Evolutionary conservation across 495 filamentous ascomycete species (phyloP).

Genomic region (Tuber magnatum): DNA sequence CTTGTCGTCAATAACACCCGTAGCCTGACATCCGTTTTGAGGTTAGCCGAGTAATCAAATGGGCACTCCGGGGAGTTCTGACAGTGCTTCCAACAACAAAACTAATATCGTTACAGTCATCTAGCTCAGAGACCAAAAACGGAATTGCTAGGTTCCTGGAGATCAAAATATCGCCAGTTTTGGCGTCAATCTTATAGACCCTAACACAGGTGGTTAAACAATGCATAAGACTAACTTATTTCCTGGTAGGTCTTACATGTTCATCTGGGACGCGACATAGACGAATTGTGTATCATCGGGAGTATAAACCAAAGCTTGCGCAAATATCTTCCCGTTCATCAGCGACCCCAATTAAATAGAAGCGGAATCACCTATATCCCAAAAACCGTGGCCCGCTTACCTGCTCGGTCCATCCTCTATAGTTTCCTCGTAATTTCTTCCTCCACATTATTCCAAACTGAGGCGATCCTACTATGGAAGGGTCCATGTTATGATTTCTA

Average conservation of each 20-base stretch:
- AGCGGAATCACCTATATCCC: background rate
- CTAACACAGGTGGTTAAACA: conserved; percentile 43
- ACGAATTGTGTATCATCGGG: conserved; percentile 44
- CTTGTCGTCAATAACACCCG: conserved; percentile 46
- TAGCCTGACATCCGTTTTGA: conserved; percentile 30
- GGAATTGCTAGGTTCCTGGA: conserved; percentile 44
- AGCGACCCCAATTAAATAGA: background rate
- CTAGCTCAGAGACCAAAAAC: conserved; percentile 44
- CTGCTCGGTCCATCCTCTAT: conserved; percentile 36
- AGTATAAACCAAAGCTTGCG: conserved; percentile 49
- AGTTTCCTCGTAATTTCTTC: conserved; percentile 43
- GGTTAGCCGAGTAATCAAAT: background rate
- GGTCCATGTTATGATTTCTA: conserved; percentile 49
- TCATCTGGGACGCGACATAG: conserved; percentile 46
- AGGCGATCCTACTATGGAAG: conserved; percentile 42
- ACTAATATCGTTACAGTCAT: conserved; percentile 47
- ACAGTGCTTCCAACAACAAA: conserved; percentile 46
- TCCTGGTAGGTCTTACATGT: conserved; percentile 26
- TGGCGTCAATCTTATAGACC: conserved; percentile 46
- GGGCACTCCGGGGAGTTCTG: background rate
- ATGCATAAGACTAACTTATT: conserved; percentile 40
- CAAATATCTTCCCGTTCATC: conserved; percentile 43
- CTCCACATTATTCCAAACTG: conserved; percentile 46
- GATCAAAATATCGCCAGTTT: conserved; percentile 44
- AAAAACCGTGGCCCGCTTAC: background rate